These are phyloP conservation scores for Eleusine indica DNA, from an alignment of 176 grass and related monocot genomes.

Conservation along the genomic window DNA sequence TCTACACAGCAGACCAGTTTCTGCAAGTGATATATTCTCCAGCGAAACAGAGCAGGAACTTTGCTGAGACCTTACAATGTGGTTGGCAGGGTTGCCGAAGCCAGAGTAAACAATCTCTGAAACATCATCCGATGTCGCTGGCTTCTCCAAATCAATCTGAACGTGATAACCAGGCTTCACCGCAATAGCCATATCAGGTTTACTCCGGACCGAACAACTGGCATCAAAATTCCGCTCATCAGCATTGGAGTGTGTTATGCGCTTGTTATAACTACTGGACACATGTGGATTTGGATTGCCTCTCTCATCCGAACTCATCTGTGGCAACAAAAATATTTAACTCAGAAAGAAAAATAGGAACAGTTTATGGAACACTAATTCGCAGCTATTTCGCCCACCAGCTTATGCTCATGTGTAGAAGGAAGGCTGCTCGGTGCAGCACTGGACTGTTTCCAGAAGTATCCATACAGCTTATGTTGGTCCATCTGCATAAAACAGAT, in stretches of 20 bases:
- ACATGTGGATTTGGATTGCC: neutral
- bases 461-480: conserved; percentile 1
- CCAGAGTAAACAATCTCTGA: neutral
- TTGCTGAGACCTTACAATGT: conserved; percentile 28
- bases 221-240: neutral
- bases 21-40: conserved; percentile 18
- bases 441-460: conserved; percentile 28
- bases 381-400: conserved; percentile 1
- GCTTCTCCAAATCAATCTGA: conserved; percentile 37
- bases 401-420: conserved; percentile 4
- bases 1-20: conserved; percentile 7
- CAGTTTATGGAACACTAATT: neutral
- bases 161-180: neutral
- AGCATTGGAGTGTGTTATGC: neutral
- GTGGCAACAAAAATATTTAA: neutral
- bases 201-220: neutral
- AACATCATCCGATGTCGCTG: neutral
- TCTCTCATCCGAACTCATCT: conserved; percentile 21
- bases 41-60: conserved; percentile 11
- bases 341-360: neutral
- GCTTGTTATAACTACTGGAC: neutral
- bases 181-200: neutral
- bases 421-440: neutral
- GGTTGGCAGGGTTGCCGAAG: neutral
- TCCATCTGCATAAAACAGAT: conserved; percentile 1